Evolutionary conservation across 768 basidiomycete genomes (phyloP).

Genomic region (Psilocybe subaeruginosa): DNA sequence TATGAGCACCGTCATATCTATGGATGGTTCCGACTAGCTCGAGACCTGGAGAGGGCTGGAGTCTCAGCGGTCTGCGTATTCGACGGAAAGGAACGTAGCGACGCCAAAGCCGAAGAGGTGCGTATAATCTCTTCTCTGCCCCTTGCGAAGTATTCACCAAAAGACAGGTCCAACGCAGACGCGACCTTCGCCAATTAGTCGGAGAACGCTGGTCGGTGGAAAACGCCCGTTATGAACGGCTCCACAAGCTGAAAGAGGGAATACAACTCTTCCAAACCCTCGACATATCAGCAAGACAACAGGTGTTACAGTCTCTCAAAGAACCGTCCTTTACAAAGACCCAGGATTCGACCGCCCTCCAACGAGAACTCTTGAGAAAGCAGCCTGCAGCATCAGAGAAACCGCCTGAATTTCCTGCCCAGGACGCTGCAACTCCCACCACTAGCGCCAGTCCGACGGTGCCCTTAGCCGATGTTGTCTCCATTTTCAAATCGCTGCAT

Average conservation of each 20-base stretch:
- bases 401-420: neutral
- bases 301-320: slow-evolving; percentile 14
- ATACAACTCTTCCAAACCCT: slow-evolving; percentile 41
- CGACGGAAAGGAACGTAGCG: slow-evolving; percentile 68
- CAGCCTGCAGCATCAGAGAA: neutral
- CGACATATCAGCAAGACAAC: slow-evolving; percentile 14
- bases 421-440: neutral
- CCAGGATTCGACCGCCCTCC: neutral
- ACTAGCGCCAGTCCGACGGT: neutral
- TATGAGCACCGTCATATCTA: slow-evolving; percentile 72
- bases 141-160: neutral
- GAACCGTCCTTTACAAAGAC: neutral
- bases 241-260: slow-evolving; percentile 44
- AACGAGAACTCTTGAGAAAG: neutral
- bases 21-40: slow-evolving; percentile 75
- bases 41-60: slow-evolving; percentile 58
- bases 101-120: slow-evolving; percentile 77
- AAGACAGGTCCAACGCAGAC: slow-evolving; percentile 57
- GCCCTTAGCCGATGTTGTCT: slow-evolving; percentile 31
- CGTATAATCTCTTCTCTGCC: slow-evolving; percentile 13
- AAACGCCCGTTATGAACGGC: slow-evolving; percentile 54
- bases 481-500: slow-evolving; percentile 49
- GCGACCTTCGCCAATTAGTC: slow-evolving; percentile 48
- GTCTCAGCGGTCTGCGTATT: slow-evolving; percentile 78
- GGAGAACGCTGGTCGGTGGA: slow-evolving; percentile 61